Evolutionary conservation across 176 grass and related monocot species (phyloP).

Genomic region (Microstegium vimineum): DNA sequence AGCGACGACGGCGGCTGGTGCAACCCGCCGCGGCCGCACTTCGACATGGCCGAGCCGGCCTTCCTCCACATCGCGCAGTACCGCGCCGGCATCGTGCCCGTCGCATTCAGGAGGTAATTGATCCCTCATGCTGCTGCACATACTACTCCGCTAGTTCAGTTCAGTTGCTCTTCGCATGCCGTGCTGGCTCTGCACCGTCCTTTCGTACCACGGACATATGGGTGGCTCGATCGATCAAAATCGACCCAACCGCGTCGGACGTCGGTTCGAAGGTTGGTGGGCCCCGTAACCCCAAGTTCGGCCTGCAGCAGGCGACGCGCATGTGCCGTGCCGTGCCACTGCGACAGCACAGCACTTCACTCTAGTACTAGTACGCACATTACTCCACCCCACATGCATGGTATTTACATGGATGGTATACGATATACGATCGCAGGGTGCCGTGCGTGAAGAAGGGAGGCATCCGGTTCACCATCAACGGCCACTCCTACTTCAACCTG

Average conservation of each 20-base stretch:
- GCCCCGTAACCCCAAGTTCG: neutral
- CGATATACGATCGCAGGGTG: slow-evolving; percentile 14
- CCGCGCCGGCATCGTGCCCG: slow-evolving; percentile 71
- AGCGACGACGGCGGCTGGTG: slow-evolving; percentile 78
- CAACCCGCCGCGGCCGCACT: slow-evolving; percentile 65
- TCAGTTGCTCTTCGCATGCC: neutral
- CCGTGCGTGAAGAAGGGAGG: slow-evolving; percentile 62
- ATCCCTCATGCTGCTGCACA: too few species aligned
- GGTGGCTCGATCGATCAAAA: neutral
- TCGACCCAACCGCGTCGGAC: neutral
- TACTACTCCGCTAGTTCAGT: too few species aligned
- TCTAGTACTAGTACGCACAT: neutral
- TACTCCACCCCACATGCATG: too few species aligned
- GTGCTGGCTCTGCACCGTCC: too few species aligned
- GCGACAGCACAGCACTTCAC: neutral
- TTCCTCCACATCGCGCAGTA: slow-evolving; percentile 76
- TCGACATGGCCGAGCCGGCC: slow-evolving; percentile 68
- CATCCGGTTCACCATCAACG: slow-evolving; percentile 57
- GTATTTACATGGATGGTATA: too few species aligned
- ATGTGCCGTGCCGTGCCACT: slow-evolving; percentile 16
- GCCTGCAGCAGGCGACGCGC: neutral
- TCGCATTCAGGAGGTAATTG: slow-evolving; percentile 52
- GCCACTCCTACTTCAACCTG: slow-evolving; percentile 70
- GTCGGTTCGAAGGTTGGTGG: neutral
- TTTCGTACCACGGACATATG: neutral